These are phyloP conservation scores for Rhodotorula diobovata DNA, from an alignment of 768 basidiomycete genomes.

Conservation along the genomic window DNA sequence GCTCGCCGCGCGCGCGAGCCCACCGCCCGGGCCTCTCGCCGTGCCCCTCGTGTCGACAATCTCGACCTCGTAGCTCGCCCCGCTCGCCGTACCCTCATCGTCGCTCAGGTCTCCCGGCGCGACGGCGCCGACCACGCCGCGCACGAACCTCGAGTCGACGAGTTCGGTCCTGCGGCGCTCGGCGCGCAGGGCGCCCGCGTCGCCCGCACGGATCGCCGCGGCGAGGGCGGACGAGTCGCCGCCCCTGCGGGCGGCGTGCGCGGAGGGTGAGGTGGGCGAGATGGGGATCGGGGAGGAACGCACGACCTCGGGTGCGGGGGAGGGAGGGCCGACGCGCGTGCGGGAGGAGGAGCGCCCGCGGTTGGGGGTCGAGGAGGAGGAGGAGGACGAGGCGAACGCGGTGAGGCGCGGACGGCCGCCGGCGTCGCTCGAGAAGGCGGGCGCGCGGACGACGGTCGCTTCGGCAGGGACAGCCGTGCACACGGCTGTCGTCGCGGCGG, in stretches of 20 bases:
- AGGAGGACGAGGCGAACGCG: too few relatives aligned
- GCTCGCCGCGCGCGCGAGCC: background rate
- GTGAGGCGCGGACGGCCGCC: background rate
- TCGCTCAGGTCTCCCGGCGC: background rate
- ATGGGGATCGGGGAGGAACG: background rate
- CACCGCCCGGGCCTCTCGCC: background rate
- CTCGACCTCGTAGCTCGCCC: background rate
- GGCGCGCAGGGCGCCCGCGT: background rate
- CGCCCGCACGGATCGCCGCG: slow-evolving; percentile 4
- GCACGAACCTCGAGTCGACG: background rate
- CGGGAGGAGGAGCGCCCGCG: background rate
- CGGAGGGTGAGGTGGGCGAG: background rate
- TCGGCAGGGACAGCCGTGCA: background rate
- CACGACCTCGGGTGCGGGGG: too few relatives aligned
- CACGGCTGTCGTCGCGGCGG: background rate
- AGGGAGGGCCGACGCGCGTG: background rate
- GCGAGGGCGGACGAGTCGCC: slow-evolving; percentile 1
- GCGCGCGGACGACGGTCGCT: background rate
- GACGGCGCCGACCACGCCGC: too few relatives aligned
- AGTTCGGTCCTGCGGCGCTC: background rate
- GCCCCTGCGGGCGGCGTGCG: too few relatives aligned
- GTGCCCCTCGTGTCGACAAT: background rate
- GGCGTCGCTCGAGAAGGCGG: background rate
- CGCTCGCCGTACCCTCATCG: background rate
- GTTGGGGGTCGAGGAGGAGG: too few relatives aligned